A percentile compares a stretch with the other conserved stretches of the same genome.
Conservation (phyloP, 208 protist species). For the Crithidia brevicula region DNA sequence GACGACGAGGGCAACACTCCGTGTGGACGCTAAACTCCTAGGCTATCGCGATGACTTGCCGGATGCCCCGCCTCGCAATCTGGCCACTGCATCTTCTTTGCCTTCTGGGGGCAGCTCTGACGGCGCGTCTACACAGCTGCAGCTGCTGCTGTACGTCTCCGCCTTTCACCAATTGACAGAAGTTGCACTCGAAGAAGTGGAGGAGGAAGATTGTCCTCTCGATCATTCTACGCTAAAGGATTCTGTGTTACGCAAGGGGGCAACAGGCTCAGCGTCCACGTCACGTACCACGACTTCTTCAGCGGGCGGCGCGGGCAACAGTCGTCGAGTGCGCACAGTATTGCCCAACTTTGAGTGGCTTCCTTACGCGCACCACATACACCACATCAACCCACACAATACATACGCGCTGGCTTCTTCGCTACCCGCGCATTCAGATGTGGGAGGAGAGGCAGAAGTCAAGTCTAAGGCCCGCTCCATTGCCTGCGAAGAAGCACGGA, state of each 20-base stretch:
- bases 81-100: too few species aligned
- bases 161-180: constrained; percentile 9
- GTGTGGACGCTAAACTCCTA: constrained; percentile 6
- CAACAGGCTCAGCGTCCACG: neutral
- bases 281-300: neutral
- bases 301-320: neutral
- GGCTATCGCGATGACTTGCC: neutral
- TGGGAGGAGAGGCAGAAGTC: too few species aligned
- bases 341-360: constrained; percentile 11
- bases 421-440: too few species aligned
- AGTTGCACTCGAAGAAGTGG: constrained; percentile 1
- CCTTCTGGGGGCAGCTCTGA: too few species aligned
- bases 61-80: too few species aligned
- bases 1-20: constrained; percentile 11
- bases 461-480: too few species aligned
- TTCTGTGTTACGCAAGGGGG: neutral
- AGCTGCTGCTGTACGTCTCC: constrained; percentile 19
- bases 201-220: neutral
- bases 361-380: neutral
- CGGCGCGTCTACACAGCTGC: neutral
- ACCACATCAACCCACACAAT: neutral
- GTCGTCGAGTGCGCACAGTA: neutral
- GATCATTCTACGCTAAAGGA: too few species aligned
- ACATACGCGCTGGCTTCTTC: neutral
- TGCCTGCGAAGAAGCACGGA: neutral